Evolutionary conservation across 495 filamentous ascomycete genomes (phyloP).

Genomic region (Daldinia decipiens): DNA sequence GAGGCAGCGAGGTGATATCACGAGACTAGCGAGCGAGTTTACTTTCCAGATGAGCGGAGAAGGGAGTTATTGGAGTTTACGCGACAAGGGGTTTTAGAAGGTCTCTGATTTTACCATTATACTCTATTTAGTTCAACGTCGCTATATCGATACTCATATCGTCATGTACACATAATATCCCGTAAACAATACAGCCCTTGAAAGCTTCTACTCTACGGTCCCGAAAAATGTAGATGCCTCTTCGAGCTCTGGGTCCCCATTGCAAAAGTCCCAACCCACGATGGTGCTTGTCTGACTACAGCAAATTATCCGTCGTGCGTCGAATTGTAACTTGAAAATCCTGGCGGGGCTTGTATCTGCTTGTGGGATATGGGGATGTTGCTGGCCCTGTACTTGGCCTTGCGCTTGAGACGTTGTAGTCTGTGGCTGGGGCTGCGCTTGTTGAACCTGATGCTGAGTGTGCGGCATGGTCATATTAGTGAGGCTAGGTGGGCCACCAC

Average conservation of each 20-base stretch:
- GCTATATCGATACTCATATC: slow-evolving; percentile 1
- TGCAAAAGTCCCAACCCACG: slow-evolving; percentile 97
- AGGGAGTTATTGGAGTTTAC: slow-evolving; percentile 38
- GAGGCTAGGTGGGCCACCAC: slow-evolving; percentile 36
- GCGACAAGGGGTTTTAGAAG: slow-evolving; percentile 4
- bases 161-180: slow-evolving; percentile 1
- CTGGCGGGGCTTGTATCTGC: slow-evolving; percentile 66
- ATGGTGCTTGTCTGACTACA: slow-evolving; percentile 91
- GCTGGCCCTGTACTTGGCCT: slow-evolving; percentile 32
- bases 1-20: slow-evolving; percentile 71
- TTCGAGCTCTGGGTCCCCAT: slow-evolving; percentile 84
- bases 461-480: slow-evolving; percentile 10
- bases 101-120: slow-evolving; percentile 22
- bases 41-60: neutral
- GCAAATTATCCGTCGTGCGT: slow-evolving; percentile 91
- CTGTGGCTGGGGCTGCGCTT: slow-evolving; percentile 23
- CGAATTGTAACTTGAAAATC: slow-evolving; percentile 99
- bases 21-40: neutral
- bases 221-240: slow-evolving; percentile 83
- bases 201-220: slow-evolving; percentile 54
- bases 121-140: slow-evolving; percentile 23
- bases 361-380: slow-evolving; percentile 47
- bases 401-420: slow-evolving; percentile 20
- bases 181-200: neutral
- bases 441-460: slow-evolving; percentile 14